Percentiles rank a stretch among this genome's conserved stretches.
Evolutionary conservation across 805 yeast genomes (phyloP).

Genomic region (Ogataea salicorniae): DNA sequence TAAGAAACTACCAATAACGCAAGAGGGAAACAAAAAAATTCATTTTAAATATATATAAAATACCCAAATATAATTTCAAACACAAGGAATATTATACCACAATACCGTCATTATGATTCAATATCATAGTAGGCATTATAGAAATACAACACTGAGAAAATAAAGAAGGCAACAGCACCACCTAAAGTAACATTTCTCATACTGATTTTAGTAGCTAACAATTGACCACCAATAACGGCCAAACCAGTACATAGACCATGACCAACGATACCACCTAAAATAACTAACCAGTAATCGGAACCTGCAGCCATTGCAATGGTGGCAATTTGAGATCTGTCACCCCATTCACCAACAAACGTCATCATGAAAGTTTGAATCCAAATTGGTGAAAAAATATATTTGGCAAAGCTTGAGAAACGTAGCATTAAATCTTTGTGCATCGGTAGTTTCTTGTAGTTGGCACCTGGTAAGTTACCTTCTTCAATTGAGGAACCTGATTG

Average conservation of each 20-base stretch:
- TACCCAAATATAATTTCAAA: neutral
- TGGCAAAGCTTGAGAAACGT: conserved; percentile 50
- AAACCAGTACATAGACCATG: conserved; percentile 82
- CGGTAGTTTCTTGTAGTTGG: conserved; percentile 3
- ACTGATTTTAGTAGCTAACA: conserved; percentile 82
- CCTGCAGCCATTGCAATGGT: conserved; percentile 99
- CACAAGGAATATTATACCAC: neutral
- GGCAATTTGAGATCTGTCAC: conserved; percentile 96
- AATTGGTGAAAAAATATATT: conserved; percentile 71
- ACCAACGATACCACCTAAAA: conserved; percentile 84
- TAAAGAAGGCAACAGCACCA: conserved; percentile 81
- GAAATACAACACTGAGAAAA: conserved; percentile 77
- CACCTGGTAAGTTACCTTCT: conserved; percentile 35
- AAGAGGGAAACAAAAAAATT: neutral
- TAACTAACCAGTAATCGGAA: conserved; percentile 82
- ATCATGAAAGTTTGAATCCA: conserved; percentile 93
- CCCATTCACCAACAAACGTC: conserved; percentile 99
- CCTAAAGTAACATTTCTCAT: conserved; percentile 89
- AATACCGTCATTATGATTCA: conserved; percentile 12
- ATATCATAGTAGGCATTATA: conserved; percentile 49
- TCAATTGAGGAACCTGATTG: conserved; percentile 52
- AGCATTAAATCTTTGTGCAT: conserved; percentile 8
- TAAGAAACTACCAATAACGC: too few relatives aligned
- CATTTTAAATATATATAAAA: neutral
- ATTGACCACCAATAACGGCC: conserved; percentile 92